Conservation (phyloP, 352 stramenopile species). For the Elongisporangium undulatum region DNA sequence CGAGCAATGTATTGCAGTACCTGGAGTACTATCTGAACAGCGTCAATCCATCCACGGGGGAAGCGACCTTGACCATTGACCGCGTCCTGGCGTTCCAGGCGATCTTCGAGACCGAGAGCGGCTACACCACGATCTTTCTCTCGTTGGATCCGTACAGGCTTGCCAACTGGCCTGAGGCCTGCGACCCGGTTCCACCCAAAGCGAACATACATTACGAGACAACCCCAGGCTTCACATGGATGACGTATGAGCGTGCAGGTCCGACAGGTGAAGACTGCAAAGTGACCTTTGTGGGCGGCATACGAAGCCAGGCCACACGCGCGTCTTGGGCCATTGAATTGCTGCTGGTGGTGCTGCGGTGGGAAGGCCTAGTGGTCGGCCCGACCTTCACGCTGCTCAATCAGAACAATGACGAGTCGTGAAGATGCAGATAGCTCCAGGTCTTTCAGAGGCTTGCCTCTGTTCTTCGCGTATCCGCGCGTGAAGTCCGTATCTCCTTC, state of each 20-base stretch:
- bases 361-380: slow-evolving; percentile 11
- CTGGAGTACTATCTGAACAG: slow-evolving; percentile 24
- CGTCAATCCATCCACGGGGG: slow-evolving; percentile 6
- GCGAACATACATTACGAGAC: background rate
- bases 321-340: slow-evolving; percentile 25
- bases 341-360: slow-evolving; percentile 18
- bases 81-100: background rate
- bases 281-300: slow-evolving; percentile 14
- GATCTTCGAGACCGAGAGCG: background rate
- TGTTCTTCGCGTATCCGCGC: too few relatives aligned
- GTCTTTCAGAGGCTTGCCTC: too few relatives aligned
- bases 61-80: slow-evolving; percentile 15
- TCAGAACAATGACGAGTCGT: background rate
- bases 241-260: slow-evolving; percentile 12
- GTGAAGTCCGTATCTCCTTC: background rate
- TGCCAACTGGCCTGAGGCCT: slow-evolving; percentile 10
- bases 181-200: background rate
- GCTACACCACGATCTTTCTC: background rate
- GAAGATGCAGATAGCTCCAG: background rate
- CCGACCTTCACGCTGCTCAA: slow-evolving; percentile 3
- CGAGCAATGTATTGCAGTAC: too few relatives aligned
- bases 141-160: background rate
- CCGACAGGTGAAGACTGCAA: slow-evolving; percentile 8
- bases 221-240: slow-evolving; percentile 18
- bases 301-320: slow-evolving; percentile 11